Evolutionary conservation across 1,139 yeast species (phyloP), one percentile per base, ranked within the genome.

Genomic region (Nadsonia starkeyi-henricii): DNA sequence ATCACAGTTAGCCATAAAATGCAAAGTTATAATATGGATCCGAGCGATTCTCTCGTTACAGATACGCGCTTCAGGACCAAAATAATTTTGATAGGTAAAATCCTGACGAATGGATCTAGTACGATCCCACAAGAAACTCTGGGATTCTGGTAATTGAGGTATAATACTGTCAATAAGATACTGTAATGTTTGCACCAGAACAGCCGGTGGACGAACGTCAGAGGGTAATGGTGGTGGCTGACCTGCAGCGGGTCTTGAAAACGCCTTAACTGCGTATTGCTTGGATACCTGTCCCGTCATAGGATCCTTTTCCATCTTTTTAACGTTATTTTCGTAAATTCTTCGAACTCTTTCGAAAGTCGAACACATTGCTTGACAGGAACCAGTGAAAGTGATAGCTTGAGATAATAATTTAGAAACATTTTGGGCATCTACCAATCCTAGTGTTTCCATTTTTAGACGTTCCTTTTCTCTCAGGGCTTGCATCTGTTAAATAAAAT

Each of bases 141-240:
- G 97, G 1, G 91, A 74, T 13, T 81, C 85, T 0, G 97, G 97
- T 43, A 91, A 67, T 46, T 77, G 70, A 0, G 76, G 76, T 7
- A 89, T 64, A 1, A 83, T 66, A 44, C 77, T 72, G 19, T 79
- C 79, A 4, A 85, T 75, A 46, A 91, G 71, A 60, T 84, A 85
- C 52, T 82, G 72, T 52, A 91, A 67, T 0, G 96, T 81, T 41
- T 69, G 60, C 12, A 73, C 73, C 47, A 93, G 66, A 1, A 89
- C 71, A 51, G 73, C 75, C 0, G 99, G 98, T 1, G 98, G 96
- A 54, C 99, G 73, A 1, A 93, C 99, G 62, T 93, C 98, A 0
- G 96, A 86, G 0, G 98, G 99, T 50, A 93, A 68, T 2, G 97
- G 95, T 3, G 97, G 97, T 1, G 96, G 95, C 57, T 93, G 96